Base-by-base conservation (phyloP, 2,329 filamentous ascomycete species). In the Gliomastix tumulicola region DNA sequence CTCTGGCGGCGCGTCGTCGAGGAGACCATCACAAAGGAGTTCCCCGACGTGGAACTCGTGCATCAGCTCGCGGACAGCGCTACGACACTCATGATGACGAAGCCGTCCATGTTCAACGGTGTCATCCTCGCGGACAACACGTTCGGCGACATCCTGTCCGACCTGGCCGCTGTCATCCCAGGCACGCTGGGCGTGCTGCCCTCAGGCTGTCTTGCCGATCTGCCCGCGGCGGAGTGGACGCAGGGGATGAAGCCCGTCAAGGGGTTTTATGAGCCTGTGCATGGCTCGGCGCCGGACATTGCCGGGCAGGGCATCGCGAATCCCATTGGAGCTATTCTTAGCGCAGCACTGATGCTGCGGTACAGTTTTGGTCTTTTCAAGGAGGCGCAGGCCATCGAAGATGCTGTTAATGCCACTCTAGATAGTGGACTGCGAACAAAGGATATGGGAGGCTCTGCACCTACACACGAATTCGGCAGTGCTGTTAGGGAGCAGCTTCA, bases 51-150 rank as follows among this genome's bases (percentile, higher is more conserved):
- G 37, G 65, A 66, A 30, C 71, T 96, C 36, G 90, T 97, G 64
- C 92, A 97, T 72, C 92, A 97, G 69, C 97, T 98, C 49, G 89
- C 97, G 44, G 92, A 98, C 66, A 76, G 77, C 6, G 72, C 82
- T 66, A 82, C 78, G 1, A 74, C 73, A 12, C 89, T 83, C 43
- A 98, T 98, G 92, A 88, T 97, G 40, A 97, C 97, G 79, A 97
- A 97, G 72, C 84, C 97, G 40, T 96, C 92, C 32, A 76, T 82
- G 54, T 83, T 83, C 55, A 97, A 97, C 78, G 92, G 97, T 60
- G 90, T 97, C 48, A 94, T 98, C 50, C 92, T 98, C 34, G 90
- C 90, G 9, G 90, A 90, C 36, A 97, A 97, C 68, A 76, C 97
- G 43, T 97, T 52, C 34, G 49, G 49, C 2, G 49, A 53, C 20